Percentiles rank a stretch among this genome's conserved stretches.
phyloP scores from a whole-genome alignment of 768 basidiomycete species.

The Serpula lacrymans region DNA sequence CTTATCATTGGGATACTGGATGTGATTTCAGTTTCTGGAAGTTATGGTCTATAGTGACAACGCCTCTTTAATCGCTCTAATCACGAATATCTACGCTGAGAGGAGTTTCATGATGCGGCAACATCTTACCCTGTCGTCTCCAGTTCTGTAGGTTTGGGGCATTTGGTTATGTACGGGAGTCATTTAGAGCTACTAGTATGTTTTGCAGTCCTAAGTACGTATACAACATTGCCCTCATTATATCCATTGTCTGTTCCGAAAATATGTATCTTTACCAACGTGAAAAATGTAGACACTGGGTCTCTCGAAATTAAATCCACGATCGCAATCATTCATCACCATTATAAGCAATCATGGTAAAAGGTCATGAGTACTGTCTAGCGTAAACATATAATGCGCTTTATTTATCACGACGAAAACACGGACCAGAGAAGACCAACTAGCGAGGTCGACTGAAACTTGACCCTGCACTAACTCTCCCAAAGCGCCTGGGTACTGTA shows the following conservation, averaged over 20 bases:
- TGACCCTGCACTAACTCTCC: slow-evolving; percentile 21
- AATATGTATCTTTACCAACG: no score
- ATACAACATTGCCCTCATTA: no score
- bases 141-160: no score
- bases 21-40: slow-evolving; percentile 34
- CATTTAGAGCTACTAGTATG: no score
- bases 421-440: slow-evolving; percentile 7
- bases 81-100: slow-evolving; percentile 64
- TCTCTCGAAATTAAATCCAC: no score
- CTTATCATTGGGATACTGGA: slow-evolving; percentile 47
- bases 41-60: slow-evolving; percentile 47
- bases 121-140: slow-evolving; percentile 35
- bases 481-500: slow-evolving; percentile 42
- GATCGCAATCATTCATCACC: no score
- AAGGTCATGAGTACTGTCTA: background rate
- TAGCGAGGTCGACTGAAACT: slow-evolving; percentile 5
- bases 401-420: background rate
- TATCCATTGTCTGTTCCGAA: no score
- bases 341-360: no score
- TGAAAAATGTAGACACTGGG: no score
- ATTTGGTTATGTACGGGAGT: no score
- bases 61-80: slow-evolving; percentile 85
- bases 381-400: no score
- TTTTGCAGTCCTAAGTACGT: no score
- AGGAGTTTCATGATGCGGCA: slow-evolving; percentile 87